Conservation (phyloP, 805 yeast genomes). For the Wickerhamomyces bovis region DNA sequence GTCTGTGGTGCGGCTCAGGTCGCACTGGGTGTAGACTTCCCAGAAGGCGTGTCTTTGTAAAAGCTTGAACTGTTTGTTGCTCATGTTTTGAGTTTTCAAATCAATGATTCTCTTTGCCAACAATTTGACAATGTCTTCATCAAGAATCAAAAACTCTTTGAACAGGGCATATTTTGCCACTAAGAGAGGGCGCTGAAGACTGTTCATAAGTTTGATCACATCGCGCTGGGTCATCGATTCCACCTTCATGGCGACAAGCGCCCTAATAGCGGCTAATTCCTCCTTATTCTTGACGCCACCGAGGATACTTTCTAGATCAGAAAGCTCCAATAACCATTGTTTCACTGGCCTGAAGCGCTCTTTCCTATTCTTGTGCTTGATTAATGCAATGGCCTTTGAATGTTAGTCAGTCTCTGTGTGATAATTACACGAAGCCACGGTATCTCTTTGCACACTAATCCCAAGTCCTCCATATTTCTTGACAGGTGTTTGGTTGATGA, state of each 20-base stretch:
- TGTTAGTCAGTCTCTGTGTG: no score
- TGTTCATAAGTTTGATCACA: not conserved
- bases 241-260: not conserved
- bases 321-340: not conserved
- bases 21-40: not conserved
- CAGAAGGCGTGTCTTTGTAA: not conserved
- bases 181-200: not conserved
- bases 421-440: not conserved
- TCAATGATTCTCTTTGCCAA: not conserved
- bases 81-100: not conserved
- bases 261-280: not conserved
- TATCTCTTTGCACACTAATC: not conserved
- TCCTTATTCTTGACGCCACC: not conserved
- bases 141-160: not conserved
- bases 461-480: not conserved
- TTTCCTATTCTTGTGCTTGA: slow-evolving; percentile 11
- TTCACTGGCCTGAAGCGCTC: not conserved
- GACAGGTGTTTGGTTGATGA: no score
- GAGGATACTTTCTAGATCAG: not conserved
- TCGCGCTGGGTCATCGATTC: not conserved
- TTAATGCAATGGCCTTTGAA: slow-evolving; percentile 14
- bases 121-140: not conserved
- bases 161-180: not conserved
- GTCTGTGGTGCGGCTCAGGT: not conserved
- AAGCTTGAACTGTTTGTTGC: not conserved